Evolutionary conservation across 257 asterid genomes (phyloP).

Genomic region (Petunia secreta): DNA sequence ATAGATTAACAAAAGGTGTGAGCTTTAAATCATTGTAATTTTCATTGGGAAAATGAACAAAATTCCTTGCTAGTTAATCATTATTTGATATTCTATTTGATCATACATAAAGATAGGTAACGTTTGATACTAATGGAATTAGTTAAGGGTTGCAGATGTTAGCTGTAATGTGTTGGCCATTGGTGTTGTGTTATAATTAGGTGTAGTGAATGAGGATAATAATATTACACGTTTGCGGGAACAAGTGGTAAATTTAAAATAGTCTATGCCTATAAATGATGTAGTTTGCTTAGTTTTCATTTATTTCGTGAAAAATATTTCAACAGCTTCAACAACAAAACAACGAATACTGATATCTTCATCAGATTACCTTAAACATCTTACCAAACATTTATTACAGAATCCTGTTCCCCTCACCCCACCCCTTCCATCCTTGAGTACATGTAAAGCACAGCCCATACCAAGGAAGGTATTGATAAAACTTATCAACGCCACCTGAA

Average conservation of each 20-base stretch:
- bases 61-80: not conserved
- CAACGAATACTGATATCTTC: not conserved
- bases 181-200: no score
- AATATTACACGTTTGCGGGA: no score
- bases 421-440: not conserved
- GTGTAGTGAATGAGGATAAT: no score
- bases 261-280: no score
- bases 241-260: no score
- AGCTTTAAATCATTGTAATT: not conserved
- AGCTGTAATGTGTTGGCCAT: no score
- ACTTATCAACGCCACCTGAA: no score
- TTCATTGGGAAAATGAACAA: not conserved
- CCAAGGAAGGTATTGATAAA: no score
- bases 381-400: not conserved
- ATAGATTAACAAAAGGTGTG: not conserved
- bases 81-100: not conserved
- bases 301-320: not conserved
- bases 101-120: not conserved
- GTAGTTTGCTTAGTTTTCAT: not conserved
- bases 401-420: not conserved
- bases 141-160: not conserved
- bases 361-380: not conserved
- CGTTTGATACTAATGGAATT: not conserved
- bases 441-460: not conserved
- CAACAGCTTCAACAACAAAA: not conserved